A percentile compares a stretch with the other conserved stretches of the same genome.
phyloP scores from a whole-genome alignment of 1,284 basidiomycete genomes.

The Malassezia restricta region DNA sequence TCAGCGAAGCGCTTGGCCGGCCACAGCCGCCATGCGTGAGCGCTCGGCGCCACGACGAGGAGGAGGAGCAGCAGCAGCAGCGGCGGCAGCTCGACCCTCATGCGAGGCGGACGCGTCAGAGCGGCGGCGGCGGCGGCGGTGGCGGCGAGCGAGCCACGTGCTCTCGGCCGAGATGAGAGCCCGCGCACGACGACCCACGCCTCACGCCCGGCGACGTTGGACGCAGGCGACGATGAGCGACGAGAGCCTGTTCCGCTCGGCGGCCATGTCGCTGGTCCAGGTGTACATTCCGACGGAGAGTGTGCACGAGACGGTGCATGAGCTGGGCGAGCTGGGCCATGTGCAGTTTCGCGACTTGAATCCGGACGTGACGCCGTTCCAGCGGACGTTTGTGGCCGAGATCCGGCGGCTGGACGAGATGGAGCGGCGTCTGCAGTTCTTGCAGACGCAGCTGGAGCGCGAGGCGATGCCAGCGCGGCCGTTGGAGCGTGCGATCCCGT shows the following conservation, averaged over 20 bases:
- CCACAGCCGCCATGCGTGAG: constrained; percentile 24
- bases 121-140: neutral
- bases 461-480: constrained; percentile 62
- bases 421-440: constrained; percentile 84
- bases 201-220: no score
- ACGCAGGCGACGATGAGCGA: constrained; percentile 3
- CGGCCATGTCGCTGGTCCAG: constrained; percentile 83
- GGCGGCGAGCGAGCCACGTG: constrained; percentile 7
- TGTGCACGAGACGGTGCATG: constrained; percentile 86
- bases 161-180: constrained; percentile 7
- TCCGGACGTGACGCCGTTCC: constrained; percentile 87
- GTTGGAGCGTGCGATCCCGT: constrained; percentile 44
- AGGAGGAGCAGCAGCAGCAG: neutral
- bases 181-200: neutral
- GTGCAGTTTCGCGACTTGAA: constrained; percentile 98
- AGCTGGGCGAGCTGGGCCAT: constrained; percentile 86
- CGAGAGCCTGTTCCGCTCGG: constrained; percentile 44
- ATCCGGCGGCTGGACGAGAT: constrained; percentile 91
- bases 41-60: neutral
- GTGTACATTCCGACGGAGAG: constrained; percentile 95
- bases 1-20: constrained; percentile 61
- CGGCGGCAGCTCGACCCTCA: neutral
- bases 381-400: constrained; percentile 92
- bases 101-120: neutral
- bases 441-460: constrained; percentile 69